phyloP scores from a whole-genome alignment of 176 grass and related monocot genomes.

The Dactylis glomerata region DNA sequence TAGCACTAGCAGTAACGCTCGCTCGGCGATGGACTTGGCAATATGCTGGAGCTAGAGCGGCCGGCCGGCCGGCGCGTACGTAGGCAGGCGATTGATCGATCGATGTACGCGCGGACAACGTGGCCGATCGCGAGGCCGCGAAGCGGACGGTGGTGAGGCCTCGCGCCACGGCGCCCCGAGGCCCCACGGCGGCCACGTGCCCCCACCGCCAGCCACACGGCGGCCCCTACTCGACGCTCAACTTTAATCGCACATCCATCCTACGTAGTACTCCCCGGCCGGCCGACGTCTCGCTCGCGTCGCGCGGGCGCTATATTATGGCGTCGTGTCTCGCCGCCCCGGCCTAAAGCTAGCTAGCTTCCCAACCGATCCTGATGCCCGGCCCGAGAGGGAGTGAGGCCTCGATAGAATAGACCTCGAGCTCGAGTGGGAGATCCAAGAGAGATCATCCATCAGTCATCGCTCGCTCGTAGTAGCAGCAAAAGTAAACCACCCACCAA shows the following conservation, averaged over 20 bases:
- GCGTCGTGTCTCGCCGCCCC: not conserved
- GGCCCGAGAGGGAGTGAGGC: not conserved
- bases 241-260: not conserved
- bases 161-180: constrained; percentile 34
- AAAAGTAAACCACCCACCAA: constrained; percentile 46
- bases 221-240: not conserved
- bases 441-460: not conserved
- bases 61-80: not conserved
- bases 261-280: not conserved
- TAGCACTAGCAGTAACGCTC: not conserved
- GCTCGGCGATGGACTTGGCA: no score
- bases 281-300: not conserved
- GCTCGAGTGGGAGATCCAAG: no score
- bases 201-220: constrained; percentile 7
- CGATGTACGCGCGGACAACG: constrained; percentile 24
- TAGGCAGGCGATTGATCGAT: no score
- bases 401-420: no score
- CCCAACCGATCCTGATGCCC: not conserved
- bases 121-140: constrained; percentile 41
- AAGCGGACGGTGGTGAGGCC: not conserved
- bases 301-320: constrained; percentile 37
- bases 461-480: no score
- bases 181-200: constrained; percentile 25
- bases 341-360: not conserved
- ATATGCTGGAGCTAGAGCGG: not conserved